These are phyloP conservation scores for Candida mesenterica DNA, from an alignment of 1,139 yeast genomes.

Conservation along the genomic window DNA sequence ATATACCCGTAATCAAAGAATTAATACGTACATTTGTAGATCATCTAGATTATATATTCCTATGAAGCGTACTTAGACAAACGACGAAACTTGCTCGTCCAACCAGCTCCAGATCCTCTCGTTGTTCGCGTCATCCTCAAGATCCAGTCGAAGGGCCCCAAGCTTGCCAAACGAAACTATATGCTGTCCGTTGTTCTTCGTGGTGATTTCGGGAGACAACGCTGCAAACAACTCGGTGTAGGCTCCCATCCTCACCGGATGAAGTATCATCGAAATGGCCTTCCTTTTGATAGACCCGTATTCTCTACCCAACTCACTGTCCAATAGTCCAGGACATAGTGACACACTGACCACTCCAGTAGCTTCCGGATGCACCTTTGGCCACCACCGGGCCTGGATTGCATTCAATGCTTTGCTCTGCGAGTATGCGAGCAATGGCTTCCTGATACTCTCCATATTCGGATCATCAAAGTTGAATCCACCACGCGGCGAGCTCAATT, in stretches of 20 bases:
- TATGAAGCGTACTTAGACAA: too few species aligned
- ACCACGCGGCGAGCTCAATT: slow-evolving; percentile 31
- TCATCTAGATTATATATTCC: too few species aligned
- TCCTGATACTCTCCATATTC: slow-evolving; percentile 15
- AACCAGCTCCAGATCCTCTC: slow-evolving; percentile 7
- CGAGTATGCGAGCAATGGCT: slow-evolving; percentile 26
- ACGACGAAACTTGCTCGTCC: slow-evolving; percentile 5
- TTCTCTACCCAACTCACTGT: slow-evolving; percentile 40
- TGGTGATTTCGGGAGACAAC: slow-evolving; percentile 16
- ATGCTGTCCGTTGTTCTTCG: slow-evolving; percentile 4
- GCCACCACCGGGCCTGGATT: slow-evolving; percentile 42
- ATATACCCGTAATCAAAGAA: too few species aligned
- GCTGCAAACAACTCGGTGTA: slow-evolving; percentile 23
- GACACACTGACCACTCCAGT: slow-evolving; percentile 30
- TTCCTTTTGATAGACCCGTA: neutral
- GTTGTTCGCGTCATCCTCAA: slow-evolving; percentile 2
- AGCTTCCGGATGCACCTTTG: slow-evolving; percentile 28
- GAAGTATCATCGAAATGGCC: neutral
- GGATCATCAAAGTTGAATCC: slow-evolving; percentile 43
- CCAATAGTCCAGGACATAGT: slow-evolving; percentile 48
- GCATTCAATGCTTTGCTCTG: slow-evolving; percentile 49
- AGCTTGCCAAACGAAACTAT: slow-evolving; percentile 5
- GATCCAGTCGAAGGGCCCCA: slow-evolving; percentile 7
- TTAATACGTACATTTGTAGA: too few species aligned
- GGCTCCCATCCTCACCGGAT: slow-evolving; percentile 14